phyloP scores from a whole-genome alignment of 768 basidiomycete species.

The Inosperma sp. region DNA sequence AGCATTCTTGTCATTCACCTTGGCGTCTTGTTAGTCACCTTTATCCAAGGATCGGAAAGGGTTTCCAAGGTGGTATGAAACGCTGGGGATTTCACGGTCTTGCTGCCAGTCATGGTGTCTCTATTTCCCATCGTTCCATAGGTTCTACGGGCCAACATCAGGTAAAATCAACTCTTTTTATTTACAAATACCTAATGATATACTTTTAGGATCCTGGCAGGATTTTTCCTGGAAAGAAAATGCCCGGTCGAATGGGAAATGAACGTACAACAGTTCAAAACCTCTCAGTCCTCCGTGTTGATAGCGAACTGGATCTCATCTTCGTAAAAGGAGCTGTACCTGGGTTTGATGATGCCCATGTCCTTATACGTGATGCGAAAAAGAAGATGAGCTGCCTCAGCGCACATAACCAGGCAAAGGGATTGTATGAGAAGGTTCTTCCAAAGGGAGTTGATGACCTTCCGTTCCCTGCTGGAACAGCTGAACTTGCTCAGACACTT shows the following conservation, averaged over 20 bases:
- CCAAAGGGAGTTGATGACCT: conserved; percentile 80
- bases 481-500: conserved; percentile 61
- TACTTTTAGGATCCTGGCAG: conserved; percentile 82
- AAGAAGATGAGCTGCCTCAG: conserved; percentile 70
- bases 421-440: conserved; percentile 69
- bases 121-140: conserved; percentile 85
- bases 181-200: conserved; percentile 5
- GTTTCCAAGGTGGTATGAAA: conserved; percentile 97
- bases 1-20: conserved; percentile 28
- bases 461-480: conserved; percentile 90
- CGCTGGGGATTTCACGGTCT: conserved; percentile 90
- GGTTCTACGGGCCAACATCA: conserved; percentile 96
- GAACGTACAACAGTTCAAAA: conserved; percentile 82
- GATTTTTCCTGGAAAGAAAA: conserved; percentile 96
- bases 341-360: conserved; percentile 83
- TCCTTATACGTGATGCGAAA: conserved; percentile 83
- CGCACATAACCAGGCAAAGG: conserved; percentile 62
- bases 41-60: conserved; percentile 80
- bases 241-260: conserved; percentile 92
- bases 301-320: conserved; percentile 79
- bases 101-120: conserved; percentile 93
- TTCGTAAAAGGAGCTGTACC: conserved; percentile 92
- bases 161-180: conserved; percentile 36
- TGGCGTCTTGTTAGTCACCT: neutral
- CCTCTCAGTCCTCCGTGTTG: conserved; percentile 82